Base-by-base conservation (phyloP, 2,329 filamentous ascomycete genomes). In the Paramyrothecium roridum region DNA sequence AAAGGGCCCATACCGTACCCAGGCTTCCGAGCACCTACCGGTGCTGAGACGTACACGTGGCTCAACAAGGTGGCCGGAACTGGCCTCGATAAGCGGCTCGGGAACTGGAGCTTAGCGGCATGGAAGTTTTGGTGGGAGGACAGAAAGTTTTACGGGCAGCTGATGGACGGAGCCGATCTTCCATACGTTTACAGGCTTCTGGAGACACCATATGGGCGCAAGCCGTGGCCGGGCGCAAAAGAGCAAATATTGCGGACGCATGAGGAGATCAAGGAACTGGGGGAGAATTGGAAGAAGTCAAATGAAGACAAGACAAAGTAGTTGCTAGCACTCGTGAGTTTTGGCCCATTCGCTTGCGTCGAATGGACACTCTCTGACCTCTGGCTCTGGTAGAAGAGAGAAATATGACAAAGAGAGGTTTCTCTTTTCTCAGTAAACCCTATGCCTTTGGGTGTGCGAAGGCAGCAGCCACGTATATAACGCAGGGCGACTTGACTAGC, bases 111-210 rank as follows among this genome's bases (percentile, higher is more conserved):
- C 3, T 69, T 63, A 65, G 65, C 68, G 20, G 73, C 70, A 3
- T 79, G 76, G 76, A 67, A 66, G 57, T 70, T 78, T 33, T 78
- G 76, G 75, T 71, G 70, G 64, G 64, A 57, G 12, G 72, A 79
- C 53, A 67, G 67, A 34, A 67, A 67, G 55, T 66, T 78, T 23
- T 78, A 75, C 53, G 68, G 67, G 11, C 54, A 75, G 52, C 61
- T 77, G 53, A 73, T 74, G 63, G 63, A 69, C n/a, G 75, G 75
- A 0, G 59, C 57, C 2, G 70, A 75, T 60, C 65, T 67, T 19
- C 70, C 74, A 10, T 72, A 73, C 34, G 67, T 70, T 8, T 75
- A 73, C 54, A 70, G 75, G 1, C 62, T 76, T 8, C 77, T 80
- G 56, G 70, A 74, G 55, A 76, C 67, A 23, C 71, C 68, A 17